Evolutionary conservation across 2,329 filamentous ascomycete genomes (phyloP), one percentile per base, ranked within the genome.

Genomic region (Cytospora paraplurivora): DNA sequence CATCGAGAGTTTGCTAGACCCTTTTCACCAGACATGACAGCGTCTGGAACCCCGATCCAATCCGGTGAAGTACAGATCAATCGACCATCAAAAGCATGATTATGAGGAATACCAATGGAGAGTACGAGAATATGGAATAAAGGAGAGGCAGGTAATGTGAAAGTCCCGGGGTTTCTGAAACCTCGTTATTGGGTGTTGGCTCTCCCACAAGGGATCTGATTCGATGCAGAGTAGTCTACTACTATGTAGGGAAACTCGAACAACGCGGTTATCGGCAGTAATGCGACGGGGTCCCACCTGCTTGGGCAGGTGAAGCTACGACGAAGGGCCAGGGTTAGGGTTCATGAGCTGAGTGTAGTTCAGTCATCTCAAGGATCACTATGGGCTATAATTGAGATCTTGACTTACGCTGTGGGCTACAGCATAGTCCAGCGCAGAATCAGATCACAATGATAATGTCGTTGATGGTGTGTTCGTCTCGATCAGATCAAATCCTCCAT

Each of bases 1-100:
- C 65, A 66, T 21, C 59, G 44, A 3, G 65, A 66, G 59, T 34
- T 59, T 55, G 55, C 53, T 35, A 66, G 62, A 13, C 65, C 65
- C 27, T 49, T 63, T 7, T 66, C 61, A 13, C 49, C 61, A 47
- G 44, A 47, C 44, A 47, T 47, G 44, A 19, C 44, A 21, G n/a
- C n/a, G 0, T 10, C 17, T n/a, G 4, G 17, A 7, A 21, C 19
- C 7, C 44, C 44, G 8, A 47, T 10, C 44, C 44, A 47, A 47
- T 47, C 12, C 44, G 44, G 44, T 47, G 4, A 21, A 21, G 2
- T 3, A 19, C 3, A 19, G n/a, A 47, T 47, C n/a, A 47, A 11
- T 8, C 44, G 44, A 47, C 21, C n/a, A 47, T 12, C 8, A 5
- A 47, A 21, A 21, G n/a, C 44, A 47, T 47, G 44, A 19, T 47